Evolutionary conservation across 1,284 basidiomycete species (phyloP).

Genomic region (Anthracocystis setariae): DNA sequence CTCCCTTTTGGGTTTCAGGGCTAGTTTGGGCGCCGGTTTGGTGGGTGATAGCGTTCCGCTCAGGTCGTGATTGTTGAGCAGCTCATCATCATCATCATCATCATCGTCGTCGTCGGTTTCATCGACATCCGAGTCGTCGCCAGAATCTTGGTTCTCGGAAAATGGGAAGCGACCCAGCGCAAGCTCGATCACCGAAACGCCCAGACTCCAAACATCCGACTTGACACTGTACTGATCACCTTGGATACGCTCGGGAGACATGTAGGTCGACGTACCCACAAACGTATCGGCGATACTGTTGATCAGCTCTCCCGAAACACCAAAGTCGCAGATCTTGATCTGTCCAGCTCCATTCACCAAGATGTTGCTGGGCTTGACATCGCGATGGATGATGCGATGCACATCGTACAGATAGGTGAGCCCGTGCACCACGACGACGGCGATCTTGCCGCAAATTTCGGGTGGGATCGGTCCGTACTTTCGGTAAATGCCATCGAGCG

Average conservation of each 20-base stretch:
- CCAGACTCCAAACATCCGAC: constrained; percentile 96
- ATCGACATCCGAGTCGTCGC: constrained; percentile 22
- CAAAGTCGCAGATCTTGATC: constrained; percentile 99
- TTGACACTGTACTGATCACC: constrained; percentile 97
- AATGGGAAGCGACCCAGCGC: constrained; percentile 94
- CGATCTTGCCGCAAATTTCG: constrained; percentile 87
- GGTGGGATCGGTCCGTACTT: constrained; percentile 88
- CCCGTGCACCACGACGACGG: constrained; percentile 89
- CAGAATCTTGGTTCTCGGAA: constrained; percentile 50
- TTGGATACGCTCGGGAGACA: constrained; percentile 99
- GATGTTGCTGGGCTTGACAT: constrained; percentile 99
- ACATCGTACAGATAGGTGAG: constrained; percentile 98
- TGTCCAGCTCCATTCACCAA: constrained; percentile 90
- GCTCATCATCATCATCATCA: constrained; percentile 20
- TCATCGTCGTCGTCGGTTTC: too few species aligned
- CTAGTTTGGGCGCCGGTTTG: constrained; percentile 43
- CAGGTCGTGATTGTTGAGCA: constrained; percentile 41
- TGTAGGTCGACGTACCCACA: constrained; percentile 97
- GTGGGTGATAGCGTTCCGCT: constrained; percentile 57
- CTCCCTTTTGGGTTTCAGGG: too few species aligned
- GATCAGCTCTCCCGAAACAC: constrained; percentile 96
- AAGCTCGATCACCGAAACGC: constrained; percentile 92
- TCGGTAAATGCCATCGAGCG: constrained; percentile 89
- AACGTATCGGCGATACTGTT: constrained; percentile 99
- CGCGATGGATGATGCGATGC: constrained; percentile 98